These are phyloP conservation scores for Ciborinia camelliae DNA, from an alignment of 2,329 filamentous ascomycete genomes.

Conservation along the genomic window DNA sequence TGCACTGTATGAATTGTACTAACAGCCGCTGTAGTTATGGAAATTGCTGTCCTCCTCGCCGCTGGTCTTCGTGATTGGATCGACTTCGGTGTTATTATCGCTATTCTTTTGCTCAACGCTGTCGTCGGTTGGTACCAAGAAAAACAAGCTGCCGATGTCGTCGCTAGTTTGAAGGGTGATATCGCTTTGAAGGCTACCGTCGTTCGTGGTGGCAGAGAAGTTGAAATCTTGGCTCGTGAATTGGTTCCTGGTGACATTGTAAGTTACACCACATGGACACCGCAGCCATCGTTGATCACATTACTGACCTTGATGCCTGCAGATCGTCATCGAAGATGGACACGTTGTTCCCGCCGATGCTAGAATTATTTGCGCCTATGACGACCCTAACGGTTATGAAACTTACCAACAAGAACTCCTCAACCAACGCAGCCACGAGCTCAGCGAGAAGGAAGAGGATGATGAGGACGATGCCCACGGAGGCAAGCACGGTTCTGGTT, in stretches of 20 bases:
- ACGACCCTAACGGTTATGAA: slow-evolving; percentile 62
- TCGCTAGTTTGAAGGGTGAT: slow-evolving; percentile 69
- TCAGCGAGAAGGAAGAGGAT: slow-evolving; percentile 53
- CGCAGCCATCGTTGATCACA: background rate
- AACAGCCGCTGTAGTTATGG: slow-evolving; percentile 57
- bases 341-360: slow-evolving; percentile 66
- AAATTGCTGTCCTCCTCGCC: slow-evolving; percentile 69
- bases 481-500: slow-evolving; percentile 54
- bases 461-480: slow-evolving; percentile 53
- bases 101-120: slow-evolving; percentile 72
- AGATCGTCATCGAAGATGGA: slow-evolving; percentile 70
- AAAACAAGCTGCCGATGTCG: slow-evolving; percentile 75
- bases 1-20: slow-evolving; percentile 6
- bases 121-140: slow-evolving; percentile 78
- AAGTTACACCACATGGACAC: slow-evolving; percentile 38
- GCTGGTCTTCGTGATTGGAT: slow-evolving; percentile 74
- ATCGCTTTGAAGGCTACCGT: slow-evolving; percentile 72
- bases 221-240: slow-evolving; percentile 69
- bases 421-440: slow-evolving; percentile 56
- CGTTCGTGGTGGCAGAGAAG: slow-evolving; percentile 63
- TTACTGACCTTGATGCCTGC: slow-evolving; percentile 10
- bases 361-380: slow-evolving; percentile 70
- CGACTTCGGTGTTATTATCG: slow-evolving; percentile 74
- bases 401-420: slow-evolving; percentile 64
- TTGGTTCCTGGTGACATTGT: slow-evolving; percentile 74